phyloP scores from a whole-genome alignment of 129 eudicot genomes.

The Tagetes erecta region DNA sequence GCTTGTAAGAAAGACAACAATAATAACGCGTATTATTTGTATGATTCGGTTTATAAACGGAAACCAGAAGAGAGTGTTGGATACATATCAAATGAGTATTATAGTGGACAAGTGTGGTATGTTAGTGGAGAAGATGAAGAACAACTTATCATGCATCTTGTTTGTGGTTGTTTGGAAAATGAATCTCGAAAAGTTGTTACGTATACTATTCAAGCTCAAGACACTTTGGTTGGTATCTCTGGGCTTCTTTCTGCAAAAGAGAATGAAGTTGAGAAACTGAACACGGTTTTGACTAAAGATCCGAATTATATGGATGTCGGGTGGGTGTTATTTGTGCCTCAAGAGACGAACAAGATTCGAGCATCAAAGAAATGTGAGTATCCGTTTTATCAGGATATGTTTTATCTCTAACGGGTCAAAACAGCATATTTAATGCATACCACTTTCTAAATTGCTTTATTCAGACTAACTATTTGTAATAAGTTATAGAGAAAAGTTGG shows the following conservation, averaged over 20 bases:
- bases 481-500: neutral
- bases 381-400: slow-evolving; percentile 3
- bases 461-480: neutral
- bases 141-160: slow-evolving; percentile 25
- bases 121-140: slow-evolving; percentile 31
- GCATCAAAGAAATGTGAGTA: slow-evolving; percentile 34
- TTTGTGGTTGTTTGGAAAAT: slow-evolving; percentile 37
- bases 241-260: slow-evolving; percentile 37
- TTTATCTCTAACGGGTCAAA: neutral
- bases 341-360: slow-evolving; percentile 33
- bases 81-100: slow-evolving; percentile 33
- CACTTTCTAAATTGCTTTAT: neutral
- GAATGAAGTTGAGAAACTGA: slow-evolving; percentile 38
- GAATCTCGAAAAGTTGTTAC: slow-evolving; percentile 36
- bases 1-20: slow-evolving; percentile 33
- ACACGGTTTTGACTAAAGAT: slow-evolving; percentile 37
- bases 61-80: slow-evolving; percentile 32
- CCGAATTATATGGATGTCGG: slow-evolving; percentile 41
- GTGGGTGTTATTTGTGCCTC: slow-evolving; percentile 51
- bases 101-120: slow-evolving; percentile 40
- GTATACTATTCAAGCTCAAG: slow-evolving; percentile 34
- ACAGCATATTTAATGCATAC: neutral
- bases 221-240: slow-evolving; percentile 37
- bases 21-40: slow-evolving; percentile 29
- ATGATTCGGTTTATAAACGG: slow-evolving; percentile 31